Conservation (phyloP, 768 basidiomycete species). For the Naganishia friedmannii region DNA sequence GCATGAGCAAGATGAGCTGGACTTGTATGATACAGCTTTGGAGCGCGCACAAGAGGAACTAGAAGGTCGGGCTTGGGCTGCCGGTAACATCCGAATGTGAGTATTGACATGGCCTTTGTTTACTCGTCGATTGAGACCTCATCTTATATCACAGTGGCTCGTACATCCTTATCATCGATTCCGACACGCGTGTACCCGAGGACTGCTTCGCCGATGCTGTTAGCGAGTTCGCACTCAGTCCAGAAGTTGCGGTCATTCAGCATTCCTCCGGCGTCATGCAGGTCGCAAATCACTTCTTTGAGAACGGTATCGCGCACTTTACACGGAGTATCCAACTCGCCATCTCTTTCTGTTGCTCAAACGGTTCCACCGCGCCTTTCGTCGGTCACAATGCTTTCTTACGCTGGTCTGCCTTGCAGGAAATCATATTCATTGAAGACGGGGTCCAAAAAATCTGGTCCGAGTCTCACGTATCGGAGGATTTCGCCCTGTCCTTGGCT, state of each 20-base stretch:
- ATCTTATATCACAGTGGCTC: slow-evolving; percentile 56
- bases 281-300: slow-evolving; percentile 38
- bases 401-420: slow-evolving; percentile 84
- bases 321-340: slow-evolving; percentile 53
- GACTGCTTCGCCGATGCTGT: slow-evolving; percentile 89
- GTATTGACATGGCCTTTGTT: neutral
- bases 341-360: slow-evolving; percentile 12
- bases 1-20: slow-evolving; percentile 59
- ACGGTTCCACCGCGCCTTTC: slow-evolving; percentile 41
- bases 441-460: slow-evolving; percentile 74
- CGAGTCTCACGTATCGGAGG: slow-evolving; percentile 76
- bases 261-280: slow-evolving; percentile 47
- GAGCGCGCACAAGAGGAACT: slow-evolving; percentile 69
- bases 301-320: slow-evolving; percentile 84
- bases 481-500: slow-evolving; percentile 71
- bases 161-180: slow-evolving; percentile 75
- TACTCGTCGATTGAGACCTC: slow-evolving; percentile 56
- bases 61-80: slow-evolving; percentile 68
- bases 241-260: slow-evolving; percentile 74
- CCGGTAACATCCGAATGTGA: slow-evolving; percentile 62
- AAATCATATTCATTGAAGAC: slow-evolving; percentile 68
- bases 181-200: slow-evolving; percentile 58
- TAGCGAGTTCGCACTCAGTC: slow-evolving; percentile 74
- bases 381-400: slow-evolving; percentile 60
- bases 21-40: slow-evolving; percentile 68